Conservation (phyloP, 306 rosid species). For the Ormosia emarginata region DNA sequence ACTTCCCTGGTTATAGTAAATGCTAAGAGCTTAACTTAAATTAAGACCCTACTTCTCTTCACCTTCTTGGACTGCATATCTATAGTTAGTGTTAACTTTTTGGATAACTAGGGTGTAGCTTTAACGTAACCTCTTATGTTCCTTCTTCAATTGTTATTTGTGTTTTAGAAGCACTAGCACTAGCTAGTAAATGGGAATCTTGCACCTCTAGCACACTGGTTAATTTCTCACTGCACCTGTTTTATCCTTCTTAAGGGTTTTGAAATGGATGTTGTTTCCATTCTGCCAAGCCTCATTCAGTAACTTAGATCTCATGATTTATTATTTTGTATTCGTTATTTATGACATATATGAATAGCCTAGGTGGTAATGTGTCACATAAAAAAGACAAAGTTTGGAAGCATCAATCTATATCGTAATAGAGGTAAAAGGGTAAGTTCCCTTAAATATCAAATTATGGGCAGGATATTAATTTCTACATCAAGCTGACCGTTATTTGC, state of each 20-base stretch:
- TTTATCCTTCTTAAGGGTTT: conserved; percentile 17
- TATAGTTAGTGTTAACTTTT: conserved; percentile 18
- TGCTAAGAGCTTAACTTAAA: conserved; percentile 35
- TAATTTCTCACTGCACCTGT: background rate
- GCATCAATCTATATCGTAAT: background rate
- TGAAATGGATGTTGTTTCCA: conserved; percentile 29
- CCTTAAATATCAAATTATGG: conserved; percentile 4
- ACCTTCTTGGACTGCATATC: conserved; percentile 26
- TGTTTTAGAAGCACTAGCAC: conserved; percentile 21
- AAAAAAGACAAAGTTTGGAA: background rate
- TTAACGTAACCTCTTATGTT: conserved; percentile 25
- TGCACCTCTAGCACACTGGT: conserved; percentile 15
- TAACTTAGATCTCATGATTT: background rate
- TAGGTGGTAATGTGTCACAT: background rate
- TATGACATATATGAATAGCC: background rate
- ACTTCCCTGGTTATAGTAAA: conserved; percentile 56
- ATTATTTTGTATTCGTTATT: background rate
- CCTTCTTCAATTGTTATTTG: conserved; percentile 14
- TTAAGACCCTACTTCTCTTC: conserved; percentile 37
- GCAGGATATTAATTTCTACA: background rate
- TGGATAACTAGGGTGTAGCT: conserved; percentile 35
- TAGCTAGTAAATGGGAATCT: conserved; percentile 15
- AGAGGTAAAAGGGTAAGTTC: background rate
- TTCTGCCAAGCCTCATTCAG: background rate
- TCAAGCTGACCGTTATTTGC: background rate